Conservation (phyloP, 192 early-diverging fungal species). For the Ambispora gerdemannii region DNA sequence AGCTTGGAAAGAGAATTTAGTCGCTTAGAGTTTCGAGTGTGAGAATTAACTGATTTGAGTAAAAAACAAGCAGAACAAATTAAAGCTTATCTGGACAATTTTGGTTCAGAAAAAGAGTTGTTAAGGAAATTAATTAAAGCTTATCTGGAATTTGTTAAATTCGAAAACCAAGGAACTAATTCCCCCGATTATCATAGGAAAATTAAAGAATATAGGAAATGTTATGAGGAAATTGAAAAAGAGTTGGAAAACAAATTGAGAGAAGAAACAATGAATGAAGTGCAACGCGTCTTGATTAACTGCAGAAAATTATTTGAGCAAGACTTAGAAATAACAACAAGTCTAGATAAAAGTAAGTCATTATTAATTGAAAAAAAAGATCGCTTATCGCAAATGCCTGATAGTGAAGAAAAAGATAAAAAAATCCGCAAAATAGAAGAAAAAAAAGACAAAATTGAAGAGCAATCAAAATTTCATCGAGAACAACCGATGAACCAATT, state of each 20-base stretch:
- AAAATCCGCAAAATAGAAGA: too few species aligned
- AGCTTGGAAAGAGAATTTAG: not conserved
- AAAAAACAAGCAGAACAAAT: slow-evolving; percentile 4
- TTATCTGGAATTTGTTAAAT: not conserved
- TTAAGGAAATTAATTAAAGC: not conserved
- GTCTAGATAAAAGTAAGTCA: too few species aligned
- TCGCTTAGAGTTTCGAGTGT: not conserved
- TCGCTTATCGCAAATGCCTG: too few species aligned
- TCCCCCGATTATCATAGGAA: too few species aligned
- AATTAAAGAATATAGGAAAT: not conserved
- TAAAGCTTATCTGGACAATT: not conserved
- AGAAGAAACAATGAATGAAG: not conserved
- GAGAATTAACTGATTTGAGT: not conserved
- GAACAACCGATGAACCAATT: too few species aligned
- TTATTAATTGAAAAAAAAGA: too few species aligned
- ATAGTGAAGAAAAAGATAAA: too few species aligned
- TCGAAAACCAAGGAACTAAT: too few species aligned
- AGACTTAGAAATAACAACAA: not conserved
- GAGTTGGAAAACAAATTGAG: slow-evolving; percentile 15
- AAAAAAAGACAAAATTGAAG: too few species aligned
- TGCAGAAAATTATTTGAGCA: not conserved
- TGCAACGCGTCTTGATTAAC: not conserved
- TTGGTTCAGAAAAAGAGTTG: slow-evolving; percentile 1
- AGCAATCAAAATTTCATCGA: too few species aligned
- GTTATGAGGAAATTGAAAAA: not conserved